Conservation (phyloP, 2,329 filamentous ascomycete species). For the Colletotrichum abscissum region DNA sequence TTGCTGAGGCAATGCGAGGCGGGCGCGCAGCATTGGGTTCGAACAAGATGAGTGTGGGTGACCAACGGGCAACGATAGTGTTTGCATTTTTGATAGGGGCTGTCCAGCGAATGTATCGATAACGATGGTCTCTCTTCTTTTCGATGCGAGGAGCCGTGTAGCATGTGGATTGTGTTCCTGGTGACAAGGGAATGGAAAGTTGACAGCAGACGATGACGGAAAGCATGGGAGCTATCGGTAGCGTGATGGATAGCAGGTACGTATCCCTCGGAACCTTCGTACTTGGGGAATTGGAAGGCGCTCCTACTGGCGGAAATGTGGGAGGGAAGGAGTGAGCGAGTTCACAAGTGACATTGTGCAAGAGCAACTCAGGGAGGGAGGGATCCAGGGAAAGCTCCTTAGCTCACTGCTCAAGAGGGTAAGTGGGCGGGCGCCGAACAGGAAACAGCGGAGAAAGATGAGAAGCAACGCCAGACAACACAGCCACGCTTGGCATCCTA, state of each 20-base stretch:
- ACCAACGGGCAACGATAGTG: not conserved
- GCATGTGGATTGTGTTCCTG: no score
- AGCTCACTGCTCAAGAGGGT: not conserved
- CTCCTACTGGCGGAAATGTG: conserved; percentile 3
- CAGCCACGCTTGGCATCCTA: conserved; percentile 33
- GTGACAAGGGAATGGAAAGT: not conserved
- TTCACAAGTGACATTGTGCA: no score
- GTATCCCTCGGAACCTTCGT: no score
- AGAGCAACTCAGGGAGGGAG: not conserved
- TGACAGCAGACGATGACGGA: not conserved
- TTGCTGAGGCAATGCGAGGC: conserved; percentile 27
- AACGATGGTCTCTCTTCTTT: not conserved
- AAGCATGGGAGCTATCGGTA: no score
- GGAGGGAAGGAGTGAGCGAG: not conserved
- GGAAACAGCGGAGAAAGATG: conserved; percentile 33
- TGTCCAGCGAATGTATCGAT: not conserved
- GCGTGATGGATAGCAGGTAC: no score
- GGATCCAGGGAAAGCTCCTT: not conserved
- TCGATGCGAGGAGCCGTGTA: not conserved
- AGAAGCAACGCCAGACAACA: conserved; percentile 32
- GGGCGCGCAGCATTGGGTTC: conserved; percentile 18
- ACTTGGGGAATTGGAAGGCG: not conserved
- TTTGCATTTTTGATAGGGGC: not conserved
- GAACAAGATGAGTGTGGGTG: not conserved
- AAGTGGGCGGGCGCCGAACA: not conserved